Evolutionary conservation across 2,329 filamentous ascomycete species (phyloP).

Genomic region (Phaeosphaeriaceae sp.): DNA sequence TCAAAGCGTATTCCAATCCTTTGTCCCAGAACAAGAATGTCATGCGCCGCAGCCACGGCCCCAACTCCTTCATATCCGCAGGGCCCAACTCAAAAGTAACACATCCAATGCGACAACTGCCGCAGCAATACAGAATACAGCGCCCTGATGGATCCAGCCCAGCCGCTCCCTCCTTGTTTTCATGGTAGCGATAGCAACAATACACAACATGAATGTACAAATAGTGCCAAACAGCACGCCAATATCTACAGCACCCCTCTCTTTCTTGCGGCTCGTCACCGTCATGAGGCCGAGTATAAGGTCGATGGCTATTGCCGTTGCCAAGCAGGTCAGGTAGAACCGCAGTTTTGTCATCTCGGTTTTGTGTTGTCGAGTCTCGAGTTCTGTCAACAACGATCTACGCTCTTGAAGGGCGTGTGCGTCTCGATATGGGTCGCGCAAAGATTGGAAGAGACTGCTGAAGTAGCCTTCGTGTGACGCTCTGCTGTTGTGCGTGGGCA

Average conservation of each 20-base stretch:
- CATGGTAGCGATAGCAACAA: conserved; percentile 43
- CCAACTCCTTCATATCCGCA: background rate
- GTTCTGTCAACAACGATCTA: conserved; percentile 54
- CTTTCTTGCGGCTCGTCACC: conserved; percentile 71
- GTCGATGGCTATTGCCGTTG: conserved; percentile 69
- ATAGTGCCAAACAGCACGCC: conserved; percentile 75
- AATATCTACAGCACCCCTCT: conserved; percentile 75
- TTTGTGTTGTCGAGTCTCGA: conserved; percentile 40
- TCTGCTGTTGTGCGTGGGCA: conserved; percentile 15
- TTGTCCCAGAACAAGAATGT: background rate
- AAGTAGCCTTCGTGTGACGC: conserved; percentile 35
- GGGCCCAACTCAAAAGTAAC: conserved; percentile 40
- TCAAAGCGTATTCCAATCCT: background rate
- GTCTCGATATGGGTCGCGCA: conserved; percentile 42
- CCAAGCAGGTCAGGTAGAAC: conserved; percentile 61
- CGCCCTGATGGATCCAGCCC: conserved; percentile 42
- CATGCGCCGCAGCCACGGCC: background rate
- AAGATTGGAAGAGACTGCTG: conserved; percentile 38
- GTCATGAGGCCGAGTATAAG: conserved; percentile 71
- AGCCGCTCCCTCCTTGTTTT: conserved; percentile 36
- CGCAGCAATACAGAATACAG: conserved; percentile 33
- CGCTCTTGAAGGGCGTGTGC: conserved; percentile 57
- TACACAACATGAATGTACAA: conserved; percentile 61
- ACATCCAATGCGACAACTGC: conserved; percentile 39
- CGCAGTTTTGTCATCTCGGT: conserved; percentile 45